Percentiles rank a stretch among this genome's conserved stretches.
phyloP scores from a whole-genome alignment of 805 yeast genomes.

The Teunomyces barrocoloradensis region DNA sequence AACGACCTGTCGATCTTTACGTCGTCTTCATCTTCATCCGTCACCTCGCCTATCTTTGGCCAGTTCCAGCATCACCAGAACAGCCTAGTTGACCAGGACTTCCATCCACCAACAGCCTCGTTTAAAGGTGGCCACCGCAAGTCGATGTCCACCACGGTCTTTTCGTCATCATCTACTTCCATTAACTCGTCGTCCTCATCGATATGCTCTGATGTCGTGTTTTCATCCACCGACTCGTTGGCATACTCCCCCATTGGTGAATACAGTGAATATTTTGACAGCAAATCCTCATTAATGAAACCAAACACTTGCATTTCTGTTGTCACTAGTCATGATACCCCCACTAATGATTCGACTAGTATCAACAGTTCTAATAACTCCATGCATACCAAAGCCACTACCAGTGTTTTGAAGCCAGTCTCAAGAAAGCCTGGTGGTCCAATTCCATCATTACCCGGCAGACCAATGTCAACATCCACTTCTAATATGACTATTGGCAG shows the following conservation, averaged over 20 bases:
- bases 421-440: constrained; percentile 9
- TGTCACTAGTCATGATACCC: neutral
- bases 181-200: constrained; percentile 32
- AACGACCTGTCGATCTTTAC: constrained; percentile 19
- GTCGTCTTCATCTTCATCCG: constrained; percentile 9
- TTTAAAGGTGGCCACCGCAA: constrained; percentile 18
- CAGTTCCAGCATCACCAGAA: constrained; percentile 1
- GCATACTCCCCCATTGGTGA: constrained; percentile 24
- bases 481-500: neutral
- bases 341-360: neutral
- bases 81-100: constrained; percentile 14
- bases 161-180: constrained; percentile 23
- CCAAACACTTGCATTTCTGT: neutral
- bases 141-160: constrained; percentile 15
- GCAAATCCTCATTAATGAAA: constrained; percentile 9
- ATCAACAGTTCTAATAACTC: constrained; percentile 1
- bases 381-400: constrained; percentile 1
- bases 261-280: constrained; percentile 23
- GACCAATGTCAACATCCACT: neutral
- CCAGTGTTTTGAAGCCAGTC: constrained; percentile 9
- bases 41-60: constrained; percentile 3
- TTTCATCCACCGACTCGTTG: constrained; percentile 29
- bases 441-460: constrained; percentile 4
- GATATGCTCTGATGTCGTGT: constrained; percentile 23
- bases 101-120: constrained; percentile 28